Percentiles rank a stretch among this genome's conserved stretches.
phyloP scores from a whole-genome alignment of 139 green algal genomes.

The Klebsormidium nitens region DNA sequence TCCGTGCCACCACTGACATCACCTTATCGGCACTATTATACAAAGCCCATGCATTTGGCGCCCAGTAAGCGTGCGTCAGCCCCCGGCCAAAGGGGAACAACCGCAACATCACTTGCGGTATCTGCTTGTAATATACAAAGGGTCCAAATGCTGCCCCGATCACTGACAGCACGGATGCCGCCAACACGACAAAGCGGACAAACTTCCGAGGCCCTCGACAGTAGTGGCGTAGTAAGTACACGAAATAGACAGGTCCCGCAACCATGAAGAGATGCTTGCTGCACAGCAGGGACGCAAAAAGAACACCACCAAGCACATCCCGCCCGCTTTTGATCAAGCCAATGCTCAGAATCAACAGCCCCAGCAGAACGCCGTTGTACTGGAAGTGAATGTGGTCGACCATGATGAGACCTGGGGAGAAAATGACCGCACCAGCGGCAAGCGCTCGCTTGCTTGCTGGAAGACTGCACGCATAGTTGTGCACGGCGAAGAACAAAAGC shows the following conservation, averaged over 20 bases:
- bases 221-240: constrained; percentile 61
- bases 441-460: too few species aligned
- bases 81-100: constrained; percentile 91
- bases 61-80: constrained; percentile 92
- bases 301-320: constrained; percentile 26
- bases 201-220: constrained; percentile 35
- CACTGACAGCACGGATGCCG: constrained; percentile 34
- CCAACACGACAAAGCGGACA: constrained; percentile 65
- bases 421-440: constrained; percentile 24
- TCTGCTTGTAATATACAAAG: constrained; percentile 29
- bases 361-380: constrained; percentile 94
- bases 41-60: constrained; percentile 88
- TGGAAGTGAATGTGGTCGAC: constrained; percentile 99
- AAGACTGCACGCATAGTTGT: too few species aligned
- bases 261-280: constrained; percentile 92
- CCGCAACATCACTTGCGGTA: constrained; percentile 39
- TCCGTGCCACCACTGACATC: constrained; percentile 18
- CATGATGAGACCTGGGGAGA: constrained; percentile 71
- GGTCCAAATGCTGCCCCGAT: constrained; percentile 33
- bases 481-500: constrained; percentile 50
- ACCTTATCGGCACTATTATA: constrained; percentile 76
- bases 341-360: constrained; percentile 44
- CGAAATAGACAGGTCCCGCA: constrained; percentile 69
- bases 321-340: constrained; percentile 10
- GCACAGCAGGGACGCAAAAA: constrained; percentile 83